These are phyloP conservation scores for Thielaviopsis cerberus DNA, from an alignment of 2,329 filamentous ascomycete genomes.

Conservation along the genomic window DNA sequence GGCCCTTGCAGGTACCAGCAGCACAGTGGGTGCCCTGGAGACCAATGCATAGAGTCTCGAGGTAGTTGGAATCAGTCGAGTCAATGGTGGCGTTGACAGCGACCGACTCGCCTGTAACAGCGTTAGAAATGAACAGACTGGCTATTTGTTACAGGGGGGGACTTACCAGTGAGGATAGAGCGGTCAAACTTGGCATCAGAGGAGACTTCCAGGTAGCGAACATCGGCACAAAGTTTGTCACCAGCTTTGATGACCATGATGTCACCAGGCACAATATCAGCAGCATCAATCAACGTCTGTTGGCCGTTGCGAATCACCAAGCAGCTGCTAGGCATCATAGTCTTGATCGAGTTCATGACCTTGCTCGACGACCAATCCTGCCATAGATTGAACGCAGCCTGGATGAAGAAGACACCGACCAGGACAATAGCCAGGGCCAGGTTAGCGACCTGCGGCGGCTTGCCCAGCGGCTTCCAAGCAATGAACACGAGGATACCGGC, in stretches of 20 bases:
- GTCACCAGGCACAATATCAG: constrained; percentile 88
- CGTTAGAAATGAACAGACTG: constrained; percentile 22
- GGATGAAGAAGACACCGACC: constrained; percentile 47
- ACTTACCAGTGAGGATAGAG: constrained; percentile 84
- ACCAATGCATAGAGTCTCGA: constrained; percentile 86
- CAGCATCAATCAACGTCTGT: constrained; percentile 69
- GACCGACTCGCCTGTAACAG: constrained; percentile 46
- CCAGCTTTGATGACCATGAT: constrained; percentile 76
- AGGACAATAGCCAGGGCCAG: constrained; percentile 56
- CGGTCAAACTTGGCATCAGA: constrained; percentile 78
- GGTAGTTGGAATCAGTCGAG: constrained; percentile 46
- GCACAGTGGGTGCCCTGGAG: constrained; percentile 97
- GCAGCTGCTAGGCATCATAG: constrained; percentile 60
- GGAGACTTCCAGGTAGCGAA: constrained; percentile 62
- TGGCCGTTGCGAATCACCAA: constrained; percentile 59
- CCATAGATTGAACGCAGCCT: constrained; percentile 51
- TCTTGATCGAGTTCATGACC: constrained; percentile 64
- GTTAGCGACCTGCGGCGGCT: constrained; percentile 52
- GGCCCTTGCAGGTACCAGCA: constrained; percentile 73
- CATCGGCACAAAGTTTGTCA: constrained; percentile 80
- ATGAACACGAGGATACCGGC: constrained; percentile 57
- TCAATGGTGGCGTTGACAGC: constrained; percentile 59
- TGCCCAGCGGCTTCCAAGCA: constrained; percentile 55
- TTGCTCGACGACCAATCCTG: constrained; percentile 59
- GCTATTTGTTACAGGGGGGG: constrained; percentile 51